Evolutionary conservation across 371 early-diverging fungal species (phyloP).

Genomic region (Lichtheimia hyalospora): DNA sequence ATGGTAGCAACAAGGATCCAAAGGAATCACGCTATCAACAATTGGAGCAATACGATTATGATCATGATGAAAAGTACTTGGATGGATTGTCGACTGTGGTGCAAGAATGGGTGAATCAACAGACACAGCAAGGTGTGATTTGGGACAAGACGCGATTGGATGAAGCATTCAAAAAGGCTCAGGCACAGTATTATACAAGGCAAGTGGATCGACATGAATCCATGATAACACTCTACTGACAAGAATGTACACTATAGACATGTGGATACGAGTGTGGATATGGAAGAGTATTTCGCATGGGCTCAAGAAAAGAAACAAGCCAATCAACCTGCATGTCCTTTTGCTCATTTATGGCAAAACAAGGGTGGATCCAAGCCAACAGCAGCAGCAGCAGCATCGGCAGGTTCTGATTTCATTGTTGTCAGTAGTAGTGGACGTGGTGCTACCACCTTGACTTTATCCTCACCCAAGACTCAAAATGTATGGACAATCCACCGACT

Average conservation of each 20-base stretch:
- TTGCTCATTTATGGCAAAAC: constrained; percentile 61
- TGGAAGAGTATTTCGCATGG: constrained; percentile 46
- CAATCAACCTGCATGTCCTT: constrained; percentile 53
- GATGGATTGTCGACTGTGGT: constrained; percentile 48
- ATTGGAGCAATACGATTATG: constrained; percentile 54
- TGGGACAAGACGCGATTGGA: constrained; percentile 52
- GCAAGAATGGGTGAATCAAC: constrained; percentile 36
- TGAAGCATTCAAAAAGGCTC: constrained; percentile 48
- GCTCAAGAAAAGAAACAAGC: constrained; percentile 39
- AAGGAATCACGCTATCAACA: constrained; percentile 36
- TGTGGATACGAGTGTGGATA: constrained; percentile 26
- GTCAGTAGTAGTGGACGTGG: constrained; percentile 4
- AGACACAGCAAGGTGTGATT: constrained; percentile 24
- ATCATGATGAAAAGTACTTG: constrained; percentile 43
- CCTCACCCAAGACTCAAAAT: constrained; percentile 36
- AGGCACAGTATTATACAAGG: constrained; percentile 55
- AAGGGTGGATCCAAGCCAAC: constrained; percentile 18
- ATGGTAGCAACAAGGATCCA: constrained; percentile 15
- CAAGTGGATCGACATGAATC: constrained; percentile 16
- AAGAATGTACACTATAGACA: background rate
- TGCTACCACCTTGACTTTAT: constrained; percentile 22
- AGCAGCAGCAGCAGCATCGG: too few relatives aligned
- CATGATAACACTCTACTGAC: background rate
- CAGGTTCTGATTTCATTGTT: too few relatives aligned
- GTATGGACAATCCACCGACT: constrained; percentile 25